Conservation (phyloP, 352 stramenopile genomes). For the Globisporangium carolinianum region DNA sequence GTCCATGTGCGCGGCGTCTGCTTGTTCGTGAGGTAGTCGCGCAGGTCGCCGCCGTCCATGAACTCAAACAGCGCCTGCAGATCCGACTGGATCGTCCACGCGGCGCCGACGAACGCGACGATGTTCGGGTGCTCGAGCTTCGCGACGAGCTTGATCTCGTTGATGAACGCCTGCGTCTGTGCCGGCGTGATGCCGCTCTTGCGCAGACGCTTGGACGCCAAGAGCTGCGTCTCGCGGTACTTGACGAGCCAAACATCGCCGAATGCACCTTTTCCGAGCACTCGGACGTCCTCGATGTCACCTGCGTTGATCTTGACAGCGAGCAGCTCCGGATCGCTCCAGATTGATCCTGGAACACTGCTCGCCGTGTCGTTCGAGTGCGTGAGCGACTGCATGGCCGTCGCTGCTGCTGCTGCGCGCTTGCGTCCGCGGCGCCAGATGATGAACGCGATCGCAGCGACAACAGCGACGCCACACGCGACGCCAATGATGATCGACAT, state of each 20-base stretch:
- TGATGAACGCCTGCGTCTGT: constrained; percentile 3
- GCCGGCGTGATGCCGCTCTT: neutral
- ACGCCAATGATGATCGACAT: neutral
- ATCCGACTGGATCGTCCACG: constrained; percentile 14
- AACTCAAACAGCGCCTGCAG: constrained; percentile 19
- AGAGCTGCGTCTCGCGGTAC: constrained; percentile 2
- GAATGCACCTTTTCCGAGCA: constrained; percentile 3
- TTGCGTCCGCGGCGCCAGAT: neutral
- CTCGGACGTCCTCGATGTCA: constrained; percentile 6
- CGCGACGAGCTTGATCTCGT: constrained; percentile 6
- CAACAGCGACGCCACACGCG: neutral
- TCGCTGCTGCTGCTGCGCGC: neutral
- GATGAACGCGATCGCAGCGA: neutral
- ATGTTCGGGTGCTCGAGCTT: constrained; percentile 7
- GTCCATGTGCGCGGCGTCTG: constrained; percentile 10
- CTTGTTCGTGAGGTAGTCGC: constrained; percentile 22
- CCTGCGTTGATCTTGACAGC: constrained; percentile 19
- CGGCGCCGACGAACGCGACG: constrained; percentile 1
- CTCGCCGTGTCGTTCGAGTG: neutral
- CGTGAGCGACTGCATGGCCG: neutral
- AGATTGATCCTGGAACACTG: neutral
- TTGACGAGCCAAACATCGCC: constrained; percentile 10
- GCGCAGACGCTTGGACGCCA: neutral
- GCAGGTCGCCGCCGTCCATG: constrained; percentile 31
- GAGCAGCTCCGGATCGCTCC: constrained; percentile 10